Conservation (phyloP, 352 stramenopile species). For the Thalassiosira exigua region DNA sequence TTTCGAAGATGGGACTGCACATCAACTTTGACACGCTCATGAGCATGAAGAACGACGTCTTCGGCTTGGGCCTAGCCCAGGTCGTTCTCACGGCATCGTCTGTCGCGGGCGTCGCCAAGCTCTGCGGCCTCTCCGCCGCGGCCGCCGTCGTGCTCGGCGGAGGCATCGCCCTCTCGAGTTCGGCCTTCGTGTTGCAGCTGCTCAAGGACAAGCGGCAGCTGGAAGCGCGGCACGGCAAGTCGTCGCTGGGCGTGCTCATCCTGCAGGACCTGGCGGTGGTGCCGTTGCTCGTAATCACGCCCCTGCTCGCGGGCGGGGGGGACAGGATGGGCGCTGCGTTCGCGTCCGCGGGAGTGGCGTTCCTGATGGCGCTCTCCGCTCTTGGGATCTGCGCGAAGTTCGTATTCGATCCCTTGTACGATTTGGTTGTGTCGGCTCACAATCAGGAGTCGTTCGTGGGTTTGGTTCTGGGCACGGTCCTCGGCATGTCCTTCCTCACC, state of each 20-base stretch:
- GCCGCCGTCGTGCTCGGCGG: constrained; percentile 85
- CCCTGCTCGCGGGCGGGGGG: constrained; percentile 85
- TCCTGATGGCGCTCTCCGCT: constrained; percentile 80
- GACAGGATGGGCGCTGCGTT: constrained; percentile 76
- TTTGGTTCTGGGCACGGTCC: constrained; percentile 86
- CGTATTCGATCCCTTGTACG: constrained; percentile 87
- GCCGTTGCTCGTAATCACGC: constrained; percentile 87
- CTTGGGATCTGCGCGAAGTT: constrained; percentile 86
- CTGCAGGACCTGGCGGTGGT: constrained; percentile 90
- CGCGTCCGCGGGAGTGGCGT: constrained; percentile 84
- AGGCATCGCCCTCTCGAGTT: constrained; percentile 84
- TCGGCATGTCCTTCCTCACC: constrained; percentile 88
- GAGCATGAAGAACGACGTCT: constrained; percentile 88
- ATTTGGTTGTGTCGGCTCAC: constrained; percentile 82
- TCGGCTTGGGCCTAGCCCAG: constrained; percentile 86
- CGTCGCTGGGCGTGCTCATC: constrained; percentile 87
- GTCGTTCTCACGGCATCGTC: constrained; percentile 66
- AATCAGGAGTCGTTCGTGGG: constrained; percentile 90
- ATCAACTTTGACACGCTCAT: constrained; percentile 85
- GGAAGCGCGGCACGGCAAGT: constrained; percentile 85
- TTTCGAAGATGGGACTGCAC: constrained; percentile 90
- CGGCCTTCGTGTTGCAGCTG: constrained; percentile 88
- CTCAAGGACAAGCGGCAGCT: constrained; percentile 87
- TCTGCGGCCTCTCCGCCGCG: constrained; percentile 63
- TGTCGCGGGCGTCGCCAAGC: constrained; percentile 62